Evolutionary conservation across 2,329 filamentous ascomycete genomes (phyloP).

Genomic region (Cordyceps sp.): DNA sequence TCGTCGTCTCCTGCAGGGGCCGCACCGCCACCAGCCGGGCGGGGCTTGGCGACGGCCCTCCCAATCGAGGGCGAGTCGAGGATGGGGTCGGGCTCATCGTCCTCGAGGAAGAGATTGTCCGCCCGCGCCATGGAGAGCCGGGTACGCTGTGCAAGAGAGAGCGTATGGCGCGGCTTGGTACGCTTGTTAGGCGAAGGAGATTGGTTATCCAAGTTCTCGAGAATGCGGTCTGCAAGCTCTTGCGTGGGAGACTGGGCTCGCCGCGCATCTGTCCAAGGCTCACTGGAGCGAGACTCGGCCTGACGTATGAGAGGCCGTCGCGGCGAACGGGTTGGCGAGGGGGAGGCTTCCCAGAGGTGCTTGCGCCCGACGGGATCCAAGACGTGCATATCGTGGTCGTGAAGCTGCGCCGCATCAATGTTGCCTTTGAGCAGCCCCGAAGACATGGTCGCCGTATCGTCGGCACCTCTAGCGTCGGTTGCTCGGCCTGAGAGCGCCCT

Average conservation of each 20-base stretch:
- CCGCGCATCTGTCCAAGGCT: neutral
- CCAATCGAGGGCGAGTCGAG: too few relatives aligned
- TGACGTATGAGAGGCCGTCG: neutral
- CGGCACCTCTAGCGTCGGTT: too few relatives aligned
- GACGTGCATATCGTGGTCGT: neutral
- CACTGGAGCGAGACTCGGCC: neutral
- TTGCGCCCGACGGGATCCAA: neutral
- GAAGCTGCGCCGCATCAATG: too few relatives aligned
- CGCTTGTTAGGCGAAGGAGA: slow-evolving; percentile 41
- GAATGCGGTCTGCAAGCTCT: slow-evolving; percentile 36
- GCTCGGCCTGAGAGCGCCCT: too few relatives aligned
- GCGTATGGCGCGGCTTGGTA: slow-evolving; percentile 29
- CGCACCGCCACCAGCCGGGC: neutral
- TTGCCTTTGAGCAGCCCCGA: too few relatives aligned
- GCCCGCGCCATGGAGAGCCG: slow-evolving; percentile 61
- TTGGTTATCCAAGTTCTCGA: slow-evolving; percentile 34
- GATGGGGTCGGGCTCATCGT: slow-evolving; percentile 12
- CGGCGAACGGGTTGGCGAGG: neutral
- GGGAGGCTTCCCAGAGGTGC: neutral
- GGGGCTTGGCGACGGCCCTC: slow-evolving; percentile 2
- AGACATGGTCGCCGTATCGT: too few relatives aligned
- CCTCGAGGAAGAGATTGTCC: slow-evolving; percentile 19
- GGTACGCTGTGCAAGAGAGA: slow-evolving; percentile 63
- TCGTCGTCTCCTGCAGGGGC: slow-evolving; percentile 1
- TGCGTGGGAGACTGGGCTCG: slow-evolving; percentile 24